Evolutionary conservation across 2,329 filamentous ascomycete species (phyloP), one percentile per base, ranked within the genome.

Genomic region (Exophiala mesophila): DNA sequence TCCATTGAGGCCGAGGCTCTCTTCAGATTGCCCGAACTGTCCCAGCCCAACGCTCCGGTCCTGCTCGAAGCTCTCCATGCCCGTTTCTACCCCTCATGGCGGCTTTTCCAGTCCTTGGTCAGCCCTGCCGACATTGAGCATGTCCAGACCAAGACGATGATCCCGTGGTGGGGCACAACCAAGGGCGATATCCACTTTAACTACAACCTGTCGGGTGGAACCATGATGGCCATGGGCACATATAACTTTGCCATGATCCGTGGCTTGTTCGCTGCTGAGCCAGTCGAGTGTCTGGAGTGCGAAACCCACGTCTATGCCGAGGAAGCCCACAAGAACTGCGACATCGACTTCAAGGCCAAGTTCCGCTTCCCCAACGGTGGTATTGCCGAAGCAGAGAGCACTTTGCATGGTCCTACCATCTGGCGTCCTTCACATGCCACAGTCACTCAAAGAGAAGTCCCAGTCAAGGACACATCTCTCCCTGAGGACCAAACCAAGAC

Each of bases 1-100:
- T 55, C 60, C 3, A 44, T 36, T 0, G 71, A 78, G 53, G 73
- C 72, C 2, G 56, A 61, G 1, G 53, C 58, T 12, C 23, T 26
- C 12, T 26, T 26, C 23, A 26, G 23, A 26, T 26, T 26, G 23
- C 23, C 23, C 23, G 23, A 26, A 12, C 12, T 26, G 23, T 26
- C 23, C 12, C 23, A 26, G 12, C 23, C 23, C 23, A 26, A 26
- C 23, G 62, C 64, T 0, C 73, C 70, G 0, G 63, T 77, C 1
- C 57, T 76, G 2, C 63, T 78, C 3, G 76, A 79, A 57, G 74
- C 74, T 3, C 70, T 72, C 44, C 74, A 77, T 52, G 64, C 65
- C 45, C 61, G 65, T 18, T 77, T 78, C 54, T 68, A 74, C 46
- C 74, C 74, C 0, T 62, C 66, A 26, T 2, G 73, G 67, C 63